Conservation (phyloP, 1,284 basidiomycete genomes). For the Ustilago sp. region DNA sequence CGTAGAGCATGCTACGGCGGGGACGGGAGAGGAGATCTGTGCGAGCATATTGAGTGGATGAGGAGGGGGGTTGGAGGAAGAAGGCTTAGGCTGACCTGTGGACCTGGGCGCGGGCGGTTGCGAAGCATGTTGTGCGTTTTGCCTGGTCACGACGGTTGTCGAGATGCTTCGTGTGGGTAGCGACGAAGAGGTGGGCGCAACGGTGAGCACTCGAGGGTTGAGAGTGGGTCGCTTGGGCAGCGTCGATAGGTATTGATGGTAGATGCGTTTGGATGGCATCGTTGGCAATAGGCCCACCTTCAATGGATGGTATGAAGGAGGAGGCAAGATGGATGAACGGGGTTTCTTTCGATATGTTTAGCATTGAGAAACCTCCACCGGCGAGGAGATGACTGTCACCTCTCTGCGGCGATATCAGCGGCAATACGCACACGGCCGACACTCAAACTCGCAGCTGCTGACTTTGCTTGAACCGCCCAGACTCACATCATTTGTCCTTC, state of each 20-base stretch:
- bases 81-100: neutral
- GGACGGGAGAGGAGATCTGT: slow-evolving; percentile 29
- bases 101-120: neutral
- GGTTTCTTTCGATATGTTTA: neutral
- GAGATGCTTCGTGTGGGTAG: neutral
- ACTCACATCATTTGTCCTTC: neutral
- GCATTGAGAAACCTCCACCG: neutral
- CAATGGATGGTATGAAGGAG: neutral
- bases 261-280: slow-evolving; percentile 15
- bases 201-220: neutral
- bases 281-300: neutral
- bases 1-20: slow-evolving; percentile 60
- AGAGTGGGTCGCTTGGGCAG: slow-evolving; percentile 8
- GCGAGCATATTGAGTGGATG: neutral
- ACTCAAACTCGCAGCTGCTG: neutral
- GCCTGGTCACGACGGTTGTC: neutral
- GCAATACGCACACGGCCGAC: neutral
- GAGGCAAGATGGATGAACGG: neutral
- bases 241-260: slow-evolving; percentile 8
- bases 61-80: neutral
- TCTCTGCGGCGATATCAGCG: neutral
- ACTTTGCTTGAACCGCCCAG: neutral
- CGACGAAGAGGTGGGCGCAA: neutral
- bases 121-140: slow-evolving; percentile 11
- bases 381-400: neutral